These are phyloP conservation scores for Plenodomus tracheiphilus DNA, from an alignment of 2,329 filamentous ascomycete species.

Conservation along the genomic window DNA sequence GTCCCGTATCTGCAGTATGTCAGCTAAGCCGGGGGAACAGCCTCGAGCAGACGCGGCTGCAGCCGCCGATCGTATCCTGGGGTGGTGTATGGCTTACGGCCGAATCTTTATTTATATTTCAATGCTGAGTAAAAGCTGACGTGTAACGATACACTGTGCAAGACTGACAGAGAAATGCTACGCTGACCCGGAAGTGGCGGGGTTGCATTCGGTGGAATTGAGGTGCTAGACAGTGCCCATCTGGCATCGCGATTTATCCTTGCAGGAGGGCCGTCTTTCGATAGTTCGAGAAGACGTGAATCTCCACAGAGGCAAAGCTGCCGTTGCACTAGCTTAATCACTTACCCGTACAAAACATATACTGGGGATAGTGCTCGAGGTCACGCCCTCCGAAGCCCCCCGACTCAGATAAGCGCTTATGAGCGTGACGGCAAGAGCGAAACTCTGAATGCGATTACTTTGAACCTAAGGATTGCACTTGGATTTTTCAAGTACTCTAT, in stretches of 20 bases:
- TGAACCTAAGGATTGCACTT: background rate
- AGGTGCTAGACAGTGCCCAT: background rate
- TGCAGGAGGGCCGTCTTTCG: conserved; percentile 9
- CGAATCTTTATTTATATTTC: background rate
- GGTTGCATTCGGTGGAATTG: background rate
- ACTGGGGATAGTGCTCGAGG: background rate
- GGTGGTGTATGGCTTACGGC: conserved; percentile 13
- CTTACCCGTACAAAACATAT: conserved; percentile 1
- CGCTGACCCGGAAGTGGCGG: background rate
- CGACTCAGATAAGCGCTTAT: background rate
- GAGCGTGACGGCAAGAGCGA: background rate
- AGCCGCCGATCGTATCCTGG: conserved; percentile 15
- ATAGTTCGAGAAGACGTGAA: conserved; percentile 1
- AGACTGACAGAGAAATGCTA: background rate
- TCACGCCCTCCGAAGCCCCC: background rate
- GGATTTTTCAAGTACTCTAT: background rate
- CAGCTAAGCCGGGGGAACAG: background rate
- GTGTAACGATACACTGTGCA: background rate
- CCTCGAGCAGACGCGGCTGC: conserved; percentile 4
- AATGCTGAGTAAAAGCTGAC: background rate
- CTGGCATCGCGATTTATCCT: conserved; percentile 1
- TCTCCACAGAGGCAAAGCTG: background rate
- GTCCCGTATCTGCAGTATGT: conserved; percentile 17
- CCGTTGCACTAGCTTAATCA: conserved; percentile 4
- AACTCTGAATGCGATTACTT: background rate